Conservation (phyloP, 1,139 yeast species). For the Suhomyces guaymorum region DNA sequence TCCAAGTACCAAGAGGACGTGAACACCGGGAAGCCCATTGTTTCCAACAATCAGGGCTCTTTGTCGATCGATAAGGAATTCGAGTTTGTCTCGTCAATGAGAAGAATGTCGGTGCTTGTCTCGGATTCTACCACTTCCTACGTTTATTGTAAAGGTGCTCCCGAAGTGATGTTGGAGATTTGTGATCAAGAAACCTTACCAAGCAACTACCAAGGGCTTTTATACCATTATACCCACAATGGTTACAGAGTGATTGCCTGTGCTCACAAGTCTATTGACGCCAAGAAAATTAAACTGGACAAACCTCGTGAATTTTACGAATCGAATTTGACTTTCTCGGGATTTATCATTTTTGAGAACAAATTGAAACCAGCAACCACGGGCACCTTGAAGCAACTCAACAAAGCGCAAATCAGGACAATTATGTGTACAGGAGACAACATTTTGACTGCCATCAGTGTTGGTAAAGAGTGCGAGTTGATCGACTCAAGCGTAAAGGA, state of each 20-base stretch:
- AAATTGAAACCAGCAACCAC: slow-evolving; percentile 73
- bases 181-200: slow-evolving; percentile 77
- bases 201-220: slow-evolving; percentile 64
- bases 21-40: slow-evolving; percentile 28
- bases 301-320: slow-evolving; percentile 63
- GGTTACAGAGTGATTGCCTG: slow-evolving; percentile 96
- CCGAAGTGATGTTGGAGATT: slow-evolving; percentile 85
- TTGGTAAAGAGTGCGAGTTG: slow-evolving; percentile 80
- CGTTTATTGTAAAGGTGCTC: slow-evolving; percentile 91
- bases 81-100: slow-evolving; percentile 79
- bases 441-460: slow-evolving; percentile 90
- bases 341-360: slow-evolving; percentile 91
- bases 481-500: slow-evolving; percentile 43
- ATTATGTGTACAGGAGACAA: slow-evolving; percentile 99
- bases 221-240: slow-evolving; percentile 83
- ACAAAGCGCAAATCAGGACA: slow-evolving; percentile 72
- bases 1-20: slow-evolving; percentile 75
- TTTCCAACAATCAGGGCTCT: slow-evolving; percentile 31
- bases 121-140: slow-evolving; percentile 31
- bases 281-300: slow-evolving; percentile 22
- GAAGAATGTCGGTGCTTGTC: slow-evolving; percentile 84
- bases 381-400: slow-evolving; percentile 58
- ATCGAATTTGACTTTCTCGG: slow-evolving; percentile 66
- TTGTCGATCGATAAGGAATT: slow-evolving; percentile 67
- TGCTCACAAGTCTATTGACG: slow-evolving; percentile 58